These are phyloP conservation scores for Saturnispora sanitii DNA, from an alignment of 805 yeast genomes.

Conservation along the genomic window DNA sequence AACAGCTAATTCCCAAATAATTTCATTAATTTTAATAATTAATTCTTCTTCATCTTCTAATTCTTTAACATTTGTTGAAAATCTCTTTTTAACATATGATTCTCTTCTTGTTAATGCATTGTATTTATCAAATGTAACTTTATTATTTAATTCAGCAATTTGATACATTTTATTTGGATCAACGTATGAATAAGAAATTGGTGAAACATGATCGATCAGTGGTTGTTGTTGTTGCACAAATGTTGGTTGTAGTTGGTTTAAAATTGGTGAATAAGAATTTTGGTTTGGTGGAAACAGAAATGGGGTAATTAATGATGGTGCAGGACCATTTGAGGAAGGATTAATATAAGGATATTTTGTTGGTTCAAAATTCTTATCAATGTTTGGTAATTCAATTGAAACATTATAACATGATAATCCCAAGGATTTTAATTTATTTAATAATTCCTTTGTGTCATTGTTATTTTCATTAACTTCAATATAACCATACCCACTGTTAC, in stretches of 20 bases:
- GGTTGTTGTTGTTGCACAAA: background rate
- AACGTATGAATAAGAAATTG: conserved; percentile 19
- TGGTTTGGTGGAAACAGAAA: too few relatives aligned
- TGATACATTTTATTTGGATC: conserved; percentile 22
- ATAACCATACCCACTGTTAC: conserved; percentile 22
- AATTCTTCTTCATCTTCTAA: conserved; percentile 2
- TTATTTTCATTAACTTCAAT: conserved; percentile 22
- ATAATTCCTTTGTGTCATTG: conserved; percentile 19
- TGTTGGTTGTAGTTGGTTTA: too few relatives aligned
- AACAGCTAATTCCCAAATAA: conserved; percentile 19
- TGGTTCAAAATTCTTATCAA: conserved; percentile 9
- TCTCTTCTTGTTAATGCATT: conserved; percentile 8
- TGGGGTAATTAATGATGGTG: too few relatives aligned
- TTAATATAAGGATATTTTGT: conserved; percentile 11
- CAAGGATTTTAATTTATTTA: conserved; percentile 15
- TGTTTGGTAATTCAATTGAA: conserved; percentile 20
- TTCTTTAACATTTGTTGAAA: background rate
- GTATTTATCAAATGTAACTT: conserved; percentile 17
- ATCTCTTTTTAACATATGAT: conserved; percentile 7
- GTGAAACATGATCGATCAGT: background rate
- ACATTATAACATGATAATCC: conserved; percentile 24
- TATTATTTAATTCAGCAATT: conserved; percentile 20
- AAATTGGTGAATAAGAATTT: too few relatives aligned
- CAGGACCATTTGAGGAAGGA: too few relatives aligned
- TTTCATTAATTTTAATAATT: conserved; percentile 14